phyloP scores from a whole-genome alignment of 1,284 basidiomycete genomes.

The Boletus putidus region DNA sequence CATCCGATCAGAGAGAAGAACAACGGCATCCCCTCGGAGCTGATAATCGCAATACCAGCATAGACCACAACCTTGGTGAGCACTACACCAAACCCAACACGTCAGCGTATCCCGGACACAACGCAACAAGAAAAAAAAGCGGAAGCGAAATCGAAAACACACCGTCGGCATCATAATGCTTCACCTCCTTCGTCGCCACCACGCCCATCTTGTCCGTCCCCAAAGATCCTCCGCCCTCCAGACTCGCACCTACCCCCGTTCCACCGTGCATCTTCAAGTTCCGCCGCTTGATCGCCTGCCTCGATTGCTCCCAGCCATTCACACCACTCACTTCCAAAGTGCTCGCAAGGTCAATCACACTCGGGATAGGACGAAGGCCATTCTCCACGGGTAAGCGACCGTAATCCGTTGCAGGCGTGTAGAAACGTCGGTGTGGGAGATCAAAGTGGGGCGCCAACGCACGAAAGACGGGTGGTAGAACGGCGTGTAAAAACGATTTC shows the following conservation, averaged over 20 bases:
- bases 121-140: not conserved
- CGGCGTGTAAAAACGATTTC: conserved; percentile 69
- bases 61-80: conserved; percentile 93
- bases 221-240: conserved; percentile 8
- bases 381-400: conserved; percentile 62
- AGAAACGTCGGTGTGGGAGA: conserved; percentile 79
- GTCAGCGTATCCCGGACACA: not conserved
- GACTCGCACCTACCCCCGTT: not conserved
- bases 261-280: not conserved
- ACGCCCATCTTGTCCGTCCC: conserved; percentile 30
- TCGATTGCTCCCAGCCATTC: conserved; percentile 21
- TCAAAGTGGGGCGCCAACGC: conserved; percentile 59
- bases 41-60: conserved; percentile 76
- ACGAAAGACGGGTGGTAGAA: conserved; percentile 83
- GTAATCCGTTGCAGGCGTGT: conserved; percentile 88
- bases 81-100: conserved; percentile 49
- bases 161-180: conserved; percentile 87
- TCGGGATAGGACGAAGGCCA: conserved; percentile 73
- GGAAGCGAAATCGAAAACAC: conserved; percentile 28
- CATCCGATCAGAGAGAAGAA: conserved; percentile 70
- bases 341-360: conserved; percentile 77
- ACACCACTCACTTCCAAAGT: conserved; percentile 40
- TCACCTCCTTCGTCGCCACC: conserved; percentile 39
- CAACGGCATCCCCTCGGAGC: conserved; percentile 60
- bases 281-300: conserved; percentile 27